Conservation (phyloP, 805 yeast genomes). For the Komagataella kurtzmanii region DNA sequence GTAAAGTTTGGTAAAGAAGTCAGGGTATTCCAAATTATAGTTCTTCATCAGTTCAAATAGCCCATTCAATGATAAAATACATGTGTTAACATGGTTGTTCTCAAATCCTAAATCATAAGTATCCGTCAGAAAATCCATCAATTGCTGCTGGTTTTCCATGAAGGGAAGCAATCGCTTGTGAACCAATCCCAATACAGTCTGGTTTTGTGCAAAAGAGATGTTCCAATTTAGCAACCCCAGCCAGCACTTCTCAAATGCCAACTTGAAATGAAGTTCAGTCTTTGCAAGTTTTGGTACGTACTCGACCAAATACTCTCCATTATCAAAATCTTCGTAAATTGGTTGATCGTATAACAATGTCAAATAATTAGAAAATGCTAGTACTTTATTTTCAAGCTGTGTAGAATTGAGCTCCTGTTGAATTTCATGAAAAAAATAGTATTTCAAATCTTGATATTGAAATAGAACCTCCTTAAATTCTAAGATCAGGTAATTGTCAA, state of each 20-base stretch:
- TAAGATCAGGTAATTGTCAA: constrained; percentile 19
- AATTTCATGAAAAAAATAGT: constrained; percentile 36
- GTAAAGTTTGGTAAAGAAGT: constrained; percentile 74
- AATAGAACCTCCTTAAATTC: constrained; percentile 49
- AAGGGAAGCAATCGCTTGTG: constrained; percentile 81
- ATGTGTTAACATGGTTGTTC: constrained; percentile 16
- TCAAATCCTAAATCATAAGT: constrained; percentile 43
- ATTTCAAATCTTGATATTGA: constrained; percentile 67
- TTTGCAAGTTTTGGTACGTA: constrained; percentile 31
- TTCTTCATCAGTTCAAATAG: constrained; percentile 73
- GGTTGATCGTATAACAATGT: constrained; percentile 17
- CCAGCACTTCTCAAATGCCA: constrained; percentile 62
- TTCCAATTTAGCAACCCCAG: constrained; percentile 38
- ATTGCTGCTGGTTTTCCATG: constrained; percentile 61
- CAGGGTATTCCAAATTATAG: constrained; percentile 83
- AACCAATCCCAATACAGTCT: constrained; percentile 50
- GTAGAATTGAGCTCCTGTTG: constrained; percentile 12
- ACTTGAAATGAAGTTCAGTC: constrained; percentile 30
- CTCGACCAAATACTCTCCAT: constrained; percentile 18
- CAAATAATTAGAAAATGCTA: constrained; percentile 24
- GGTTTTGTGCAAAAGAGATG: constrained; percentile 42
- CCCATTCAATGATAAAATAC: constrained; percentile 73
- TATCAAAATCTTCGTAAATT: constrained; percentile 19
- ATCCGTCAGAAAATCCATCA: constrained; percentile 91
- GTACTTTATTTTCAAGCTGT: constrained; percentile 3